These are phyloP conservation scores for Monascus ruber DNA, from an alignment of 2,329 filamentous ascomycete species.

Conservation along the genomic window DNA sequence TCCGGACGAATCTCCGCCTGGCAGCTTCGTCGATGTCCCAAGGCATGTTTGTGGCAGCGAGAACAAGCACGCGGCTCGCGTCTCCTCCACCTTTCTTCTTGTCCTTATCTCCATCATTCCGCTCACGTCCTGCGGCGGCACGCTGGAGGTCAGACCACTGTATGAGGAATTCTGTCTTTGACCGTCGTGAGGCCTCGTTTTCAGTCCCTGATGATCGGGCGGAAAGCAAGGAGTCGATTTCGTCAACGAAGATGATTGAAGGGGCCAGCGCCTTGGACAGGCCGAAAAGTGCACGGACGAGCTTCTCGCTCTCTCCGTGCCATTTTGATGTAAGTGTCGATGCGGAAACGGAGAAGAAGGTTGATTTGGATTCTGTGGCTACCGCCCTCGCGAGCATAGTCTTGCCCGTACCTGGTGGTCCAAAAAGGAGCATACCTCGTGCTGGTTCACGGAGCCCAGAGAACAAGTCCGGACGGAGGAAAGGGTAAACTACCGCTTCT, in stretches of 20 bases:
- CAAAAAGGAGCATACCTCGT: constrained; percentile 89
- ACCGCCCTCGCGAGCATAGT: constrained; percentile 95
- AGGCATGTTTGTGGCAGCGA: constrained; percentile 89
- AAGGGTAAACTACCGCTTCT: constrained; percentile 94
- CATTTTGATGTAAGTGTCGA: constrained; percentile 94
- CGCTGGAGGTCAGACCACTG: constrained; percentile 93
- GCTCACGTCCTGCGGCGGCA: constrained; percentile 76
- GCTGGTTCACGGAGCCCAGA: constrained; percentile 91
- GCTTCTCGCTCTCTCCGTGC: constrained; percentile 89
- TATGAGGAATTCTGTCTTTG: constrained; percentile 96
- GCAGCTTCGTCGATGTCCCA: constrained; percentile 98
- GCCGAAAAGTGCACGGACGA: constrained; percentile 81
- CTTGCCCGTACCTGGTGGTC: constrained; percentile 94
- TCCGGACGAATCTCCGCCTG: constrained; percentile 73
- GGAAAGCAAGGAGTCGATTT: constrained; percentile 89
- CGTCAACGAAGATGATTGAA: constrained; percentile 96
- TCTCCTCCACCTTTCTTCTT: constrained; percentile 64
- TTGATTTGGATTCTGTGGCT: constrained; percentile 85
- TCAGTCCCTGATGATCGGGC: constrained; percentile 67
- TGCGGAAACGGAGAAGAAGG: constrained; percentile 94
- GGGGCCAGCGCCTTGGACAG: constrained; percentile 83
- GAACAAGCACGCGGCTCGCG: constrained; percentile 75
- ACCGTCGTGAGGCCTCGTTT: constrained; percentile 82
- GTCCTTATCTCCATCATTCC: constrained; percentile 44
- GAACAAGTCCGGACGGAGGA: constrained; percentile 87